Conservation (phyloP, 805 yeast species). For the Teunomyces lycoperdinae region DNA sequence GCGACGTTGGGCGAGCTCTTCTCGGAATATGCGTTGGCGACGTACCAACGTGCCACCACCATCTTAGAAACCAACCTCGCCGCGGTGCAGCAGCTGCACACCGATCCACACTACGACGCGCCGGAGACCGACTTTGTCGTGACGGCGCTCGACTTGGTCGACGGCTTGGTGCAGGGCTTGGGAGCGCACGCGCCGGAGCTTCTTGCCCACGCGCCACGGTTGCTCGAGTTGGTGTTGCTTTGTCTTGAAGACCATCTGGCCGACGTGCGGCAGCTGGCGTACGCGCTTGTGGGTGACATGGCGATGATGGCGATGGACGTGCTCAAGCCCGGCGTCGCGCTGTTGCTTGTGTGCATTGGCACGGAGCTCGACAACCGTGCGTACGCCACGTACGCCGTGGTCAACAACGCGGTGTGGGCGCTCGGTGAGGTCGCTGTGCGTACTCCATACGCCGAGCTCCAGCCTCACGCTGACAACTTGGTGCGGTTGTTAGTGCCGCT, state of each 20-base stretch:
- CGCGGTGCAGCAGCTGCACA: conserved; percentile 57
- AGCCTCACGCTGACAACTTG: conserved; percentile 53
- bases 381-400: conserved; percentile 56
- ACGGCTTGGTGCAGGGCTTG: conserved; percentile 90
- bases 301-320: conserved; percentile 57
- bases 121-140: conserved; percentile 91
- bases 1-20: conserved; percentile 80
- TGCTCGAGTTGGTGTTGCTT: conserved; percentile 61
- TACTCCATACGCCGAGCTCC: conserved; percentile 42
- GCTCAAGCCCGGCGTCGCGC: conserved; percentile 47
- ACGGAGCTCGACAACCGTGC: conserved; percentile 59
- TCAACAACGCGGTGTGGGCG: conserved; percentile 92
- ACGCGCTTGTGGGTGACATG: conserved; percentile 88
- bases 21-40: conserved; percentile 85
- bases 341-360: conserved; percentile 62
- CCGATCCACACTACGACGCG: conserved; percentile 64
- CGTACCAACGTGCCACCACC: conserved; percentile 72
- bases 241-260: conserved; percentile 73
- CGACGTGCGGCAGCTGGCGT: conserved; percentile 92
- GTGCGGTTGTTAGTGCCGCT: conserved; percentile 57
- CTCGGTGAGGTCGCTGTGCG: conserved; percentile 81
- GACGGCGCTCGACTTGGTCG: conserved; percentile 84
- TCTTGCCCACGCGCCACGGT: conserved; percentile 37
- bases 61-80: conserved; percentile 69
- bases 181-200: conserved; percentile 60